These are phyloP conservation scores for Oxytropis ochrocephala DNA, from an alignment of 306 rosid genomes.

Conservation along the genomic window DNA sequence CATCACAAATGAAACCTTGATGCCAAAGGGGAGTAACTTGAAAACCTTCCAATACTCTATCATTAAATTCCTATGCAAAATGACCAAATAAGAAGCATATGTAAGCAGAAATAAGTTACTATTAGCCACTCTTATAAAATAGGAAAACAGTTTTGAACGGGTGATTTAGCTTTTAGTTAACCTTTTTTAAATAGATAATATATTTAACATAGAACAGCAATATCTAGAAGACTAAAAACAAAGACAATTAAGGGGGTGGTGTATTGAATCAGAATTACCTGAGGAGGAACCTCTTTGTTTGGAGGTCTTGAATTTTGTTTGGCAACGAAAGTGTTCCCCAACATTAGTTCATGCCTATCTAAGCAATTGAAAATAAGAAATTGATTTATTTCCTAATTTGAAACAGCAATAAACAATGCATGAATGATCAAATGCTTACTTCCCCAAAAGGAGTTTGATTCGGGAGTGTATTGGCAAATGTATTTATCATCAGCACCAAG, in stretches of 20 bases:
- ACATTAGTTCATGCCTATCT: constrained; percentile 73
- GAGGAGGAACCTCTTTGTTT: constrained; percentile 68
- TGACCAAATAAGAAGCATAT: constrained; percentile 5
- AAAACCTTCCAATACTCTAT: constrained; percentile 78
- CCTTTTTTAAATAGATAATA: no score
- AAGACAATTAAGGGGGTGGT: not conserved
- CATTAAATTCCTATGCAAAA: constrained; percentile 61
- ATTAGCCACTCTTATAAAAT: no score
- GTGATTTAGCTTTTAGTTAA: no score
- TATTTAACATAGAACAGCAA: no score
- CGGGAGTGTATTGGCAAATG: constrained; percentile 67
- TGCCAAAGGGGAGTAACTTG: constrained; percentile 94
- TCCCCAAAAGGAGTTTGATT: constrained; percentile 74
- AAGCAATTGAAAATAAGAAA: constrained; percentile 7
- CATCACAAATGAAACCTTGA: constrained; percentile 87
- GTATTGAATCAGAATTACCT: constrained; percentile 39
- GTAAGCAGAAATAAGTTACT: not conserved
- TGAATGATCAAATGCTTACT: constrained; percentile 35
- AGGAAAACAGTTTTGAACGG: no score
- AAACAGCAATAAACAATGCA: not conserved
- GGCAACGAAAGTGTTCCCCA: constrained; percentile 72
- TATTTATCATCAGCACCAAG: constrained; percentile 87
- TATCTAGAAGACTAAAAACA: no score
- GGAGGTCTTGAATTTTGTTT: constrained; percentile 57
- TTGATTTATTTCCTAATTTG: not conserved